Percentiles rank a stretch among this genome's conserved stretches.
Evolutionary conservation across 108 stramenopile species (phyloP).

Genomic region (Cyclotella atomus): DNA sequence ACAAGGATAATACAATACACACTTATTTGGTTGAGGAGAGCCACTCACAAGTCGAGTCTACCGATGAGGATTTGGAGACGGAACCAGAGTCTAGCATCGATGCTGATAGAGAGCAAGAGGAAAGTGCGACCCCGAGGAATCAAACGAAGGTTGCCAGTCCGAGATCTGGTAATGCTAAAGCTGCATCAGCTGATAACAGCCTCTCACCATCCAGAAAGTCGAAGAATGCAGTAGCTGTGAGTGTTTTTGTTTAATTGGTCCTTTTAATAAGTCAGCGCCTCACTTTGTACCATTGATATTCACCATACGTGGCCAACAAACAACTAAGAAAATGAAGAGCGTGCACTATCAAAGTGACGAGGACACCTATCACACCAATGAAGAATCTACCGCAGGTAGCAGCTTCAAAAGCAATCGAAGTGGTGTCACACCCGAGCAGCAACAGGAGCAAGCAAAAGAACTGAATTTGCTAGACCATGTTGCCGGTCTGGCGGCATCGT

Average conservation of each 20-base stretch:
- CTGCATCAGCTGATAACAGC: background rate
- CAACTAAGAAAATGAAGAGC: constrained; percentile 11
- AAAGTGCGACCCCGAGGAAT: background rate
- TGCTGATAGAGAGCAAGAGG: background rate
- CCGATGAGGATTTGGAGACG: background rate
- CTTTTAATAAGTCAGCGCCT: background rate
- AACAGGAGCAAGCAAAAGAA: background rate
- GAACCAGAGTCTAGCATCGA: background rate
- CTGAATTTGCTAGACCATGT: constrained; percentile 34
- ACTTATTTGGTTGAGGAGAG: constrained; percentile 21
- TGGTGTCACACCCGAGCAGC: background rate
- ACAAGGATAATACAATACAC: constrained; percentile 38
- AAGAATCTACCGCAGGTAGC: constrained; percentile 35
- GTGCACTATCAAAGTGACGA: constrained; percentile 12
- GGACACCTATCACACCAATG: constrained; percentile 27
- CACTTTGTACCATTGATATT: background rate
- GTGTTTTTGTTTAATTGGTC: background rate
- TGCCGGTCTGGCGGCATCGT: constrained; percentile 28
- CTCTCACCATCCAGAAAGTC: background rate
- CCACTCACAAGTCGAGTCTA: background rate
- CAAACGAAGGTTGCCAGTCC: background rate
- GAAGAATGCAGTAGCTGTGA: background rate
- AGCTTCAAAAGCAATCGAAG: constrained; percentile 32
- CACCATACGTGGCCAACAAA: background rate
- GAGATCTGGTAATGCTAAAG: background rate